Percentiles rank a stretch among this genome's conserved stretches.
Evolutionary conservation across 1,139 yeast species (phyloP).

Genomic region (Suzukiozyma palmioleophila): DNA sequence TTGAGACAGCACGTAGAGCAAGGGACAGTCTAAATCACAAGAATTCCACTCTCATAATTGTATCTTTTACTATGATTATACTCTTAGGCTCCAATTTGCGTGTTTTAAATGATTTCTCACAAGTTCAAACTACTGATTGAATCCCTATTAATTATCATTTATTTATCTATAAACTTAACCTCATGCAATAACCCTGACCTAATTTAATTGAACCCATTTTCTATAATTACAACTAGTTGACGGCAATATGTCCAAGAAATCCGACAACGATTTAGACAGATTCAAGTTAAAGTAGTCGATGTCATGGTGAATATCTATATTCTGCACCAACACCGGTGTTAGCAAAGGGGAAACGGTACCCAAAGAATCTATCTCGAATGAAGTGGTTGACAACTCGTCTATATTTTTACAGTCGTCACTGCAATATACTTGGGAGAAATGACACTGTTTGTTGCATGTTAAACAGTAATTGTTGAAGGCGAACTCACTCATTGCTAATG

Average conservation of each 20-base stretch:
- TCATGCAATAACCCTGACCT: not conserved
- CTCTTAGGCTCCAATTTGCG: too few species aligned
- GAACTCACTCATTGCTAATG: slow-evolving; percentile 16
- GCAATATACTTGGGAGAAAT: slow-evolving; percentile 52
- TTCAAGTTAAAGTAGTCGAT: slow-evolving; percentile 34
- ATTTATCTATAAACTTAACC: not conserved
- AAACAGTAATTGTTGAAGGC: slow-evolving; percentile 68
- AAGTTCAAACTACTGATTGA: too few species aligned
- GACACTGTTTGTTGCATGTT: slow-evolving; percentile 59
- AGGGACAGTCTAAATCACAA: too few species aligned
- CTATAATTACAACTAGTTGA: slow-evolving; percentile 41
- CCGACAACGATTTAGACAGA: slow-evolving; percentile 10
- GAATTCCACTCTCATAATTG: too few species aligned
- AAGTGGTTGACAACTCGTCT: slow-evolving; percentile 28
- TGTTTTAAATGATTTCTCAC: too few species aligned
- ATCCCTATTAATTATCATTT: too few species aligned
- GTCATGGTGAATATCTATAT: slow-evolving; percentile 18
- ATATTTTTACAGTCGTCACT: slow-evolving; percentile 49
- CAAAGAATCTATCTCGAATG: slow-evolving; percentile 12
- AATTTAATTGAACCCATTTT: slow-evolving; percentile 28
- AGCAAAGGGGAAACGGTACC: slow-evolving; percentile 29
- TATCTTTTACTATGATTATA: too few species aligned
- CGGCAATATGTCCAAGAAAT: slow-evolving; percentile 17
- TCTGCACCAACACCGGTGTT: slow-evolving; percentile 31
- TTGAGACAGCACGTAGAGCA: too few species aligned